Evolutionary conservation across 805 yeast species (phyloP).

Genomic region (Teunomyces pallodes): DNA sequence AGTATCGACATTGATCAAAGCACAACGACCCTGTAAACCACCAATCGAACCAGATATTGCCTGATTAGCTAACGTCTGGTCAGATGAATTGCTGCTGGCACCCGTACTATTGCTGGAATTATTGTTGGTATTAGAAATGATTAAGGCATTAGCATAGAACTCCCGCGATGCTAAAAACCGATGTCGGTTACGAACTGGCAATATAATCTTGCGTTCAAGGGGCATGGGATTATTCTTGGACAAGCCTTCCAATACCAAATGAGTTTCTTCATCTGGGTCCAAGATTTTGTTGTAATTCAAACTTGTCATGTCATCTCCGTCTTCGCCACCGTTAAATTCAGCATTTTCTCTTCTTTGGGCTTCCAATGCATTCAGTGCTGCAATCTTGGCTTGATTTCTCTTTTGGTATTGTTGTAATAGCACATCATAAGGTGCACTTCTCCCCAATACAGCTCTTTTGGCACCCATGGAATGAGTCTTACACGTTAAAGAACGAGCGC

Average conservation of each 20-base stretch:
- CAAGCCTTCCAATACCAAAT: constrained; percentile 86
- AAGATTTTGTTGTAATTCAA: constrained; percentile 49
- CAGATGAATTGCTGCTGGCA: constrained; percentile 20
- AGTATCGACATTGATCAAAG: constrained; percentile 65
- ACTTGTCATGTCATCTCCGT: constrained; percentile 16
- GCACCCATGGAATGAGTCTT: constrained; percentile 99
- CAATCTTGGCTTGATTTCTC: constrained; percentile 86
- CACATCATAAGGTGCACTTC: constrained; percentile 89
- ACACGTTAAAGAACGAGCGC: constrained; percentile 95
- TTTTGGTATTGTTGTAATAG: constrained; percentile 87
- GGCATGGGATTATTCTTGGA: constrained; percentile 79
- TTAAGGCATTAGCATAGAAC: constrained; percentile 84
- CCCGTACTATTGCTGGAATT: constrained; percentile 20
- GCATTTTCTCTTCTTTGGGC: constrained; percentile 73
- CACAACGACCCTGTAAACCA: constrained; percentile 76
- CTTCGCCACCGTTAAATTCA: constrained; percentile 30
- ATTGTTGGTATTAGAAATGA: constrained; percentile 57
- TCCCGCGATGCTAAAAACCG: constrained; percentile 86
- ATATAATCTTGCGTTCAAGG: constrained; percentile 66
- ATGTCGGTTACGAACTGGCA: constrained; percentile 70
- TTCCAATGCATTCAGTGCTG: constrained; percentile 76
- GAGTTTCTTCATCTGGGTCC: constrained; percentile 91
- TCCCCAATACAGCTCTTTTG: constrained; percentile 89
- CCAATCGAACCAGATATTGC: constrained; percentile 57
- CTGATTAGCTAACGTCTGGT: constrained; percentile 44